These are phyloP conservation scores for Globisporangium nagaii DNA, from an alignment of 352 stramenopile species.

Conservation along the genomic window DNA sequence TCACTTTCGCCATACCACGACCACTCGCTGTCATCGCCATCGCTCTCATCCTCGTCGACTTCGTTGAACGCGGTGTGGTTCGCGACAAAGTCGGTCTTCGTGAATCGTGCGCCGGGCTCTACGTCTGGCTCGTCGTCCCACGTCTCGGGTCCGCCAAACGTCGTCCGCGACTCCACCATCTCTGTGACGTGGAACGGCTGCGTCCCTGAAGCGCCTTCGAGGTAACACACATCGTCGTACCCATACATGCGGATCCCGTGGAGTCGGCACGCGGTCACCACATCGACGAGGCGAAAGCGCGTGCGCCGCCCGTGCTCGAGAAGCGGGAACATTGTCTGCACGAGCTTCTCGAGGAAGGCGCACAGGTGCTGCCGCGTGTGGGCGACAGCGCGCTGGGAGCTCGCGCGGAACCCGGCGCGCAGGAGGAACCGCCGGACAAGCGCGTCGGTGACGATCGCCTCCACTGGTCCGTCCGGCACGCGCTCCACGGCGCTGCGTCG, in stretches of 20 bases:
- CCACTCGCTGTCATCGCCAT: conserved; percentile 46
- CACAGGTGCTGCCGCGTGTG: conserved; percentile 38
- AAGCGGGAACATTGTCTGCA: conserved; percentile 40
- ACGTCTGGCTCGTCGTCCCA: conserved; percentile 44
- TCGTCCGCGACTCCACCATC: conserved; percentile 45
- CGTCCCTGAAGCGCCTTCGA: conserved; percentile 16
- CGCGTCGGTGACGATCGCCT: conserved; percentile 34
- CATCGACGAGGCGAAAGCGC: conserved; percentile 53
- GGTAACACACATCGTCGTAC: conserved; percentile 68
- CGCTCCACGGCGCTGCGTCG: conserved; percentile 23
- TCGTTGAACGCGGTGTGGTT: conserved; percentile 46
- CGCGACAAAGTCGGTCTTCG: conserved; percentile 55
- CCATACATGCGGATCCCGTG: conserved; percentile 74
- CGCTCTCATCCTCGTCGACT: conserved; percentile 36
- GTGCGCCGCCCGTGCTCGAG: conserved; percentile 38
- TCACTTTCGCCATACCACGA: conserved; percentile 59
- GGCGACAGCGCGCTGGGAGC: conserved; percentile 26
- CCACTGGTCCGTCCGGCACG: background rate
- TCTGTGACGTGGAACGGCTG: conserved; percentile 65
- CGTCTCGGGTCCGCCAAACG: conserved; percentile 15
- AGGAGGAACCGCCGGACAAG: conserved; percentile 64
- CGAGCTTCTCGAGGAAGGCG: conserved; percentile 55
- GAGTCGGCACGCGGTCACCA: conserved; percentile 54
- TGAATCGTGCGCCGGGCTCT: conserved; percentile 40
- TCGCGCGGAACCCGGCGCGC: conserved; percentile 57